Base-by-base conservation (phyloP, 1,284 basidiomycete species). In the Inonotus obliquus region DNA sequence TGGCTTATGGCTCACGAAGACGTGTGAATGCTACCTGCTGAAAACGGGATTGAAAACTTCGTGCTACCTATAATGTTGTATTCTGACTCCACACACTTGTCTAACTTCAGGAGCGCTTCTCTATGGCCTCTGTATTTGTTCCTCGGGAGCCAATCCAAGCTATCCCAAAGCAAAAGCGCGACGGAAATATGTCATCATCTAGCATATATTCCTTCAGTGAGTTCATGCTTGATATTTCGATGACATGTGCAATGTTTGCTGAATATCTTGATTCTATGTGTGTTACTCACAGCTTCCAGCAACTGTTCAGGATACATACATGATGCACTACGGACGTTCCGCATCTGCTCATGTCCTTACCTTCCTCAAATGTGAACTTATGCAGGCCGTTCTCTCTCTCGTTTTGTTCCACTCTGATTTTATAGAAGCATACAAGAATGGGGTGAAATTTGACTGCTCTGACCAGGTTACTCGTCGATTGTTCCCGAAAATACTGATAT, bases 51-150 rank as follows among this genome's bases (percentile, higher is more conserved):
- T 1, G 67, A 69, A 25, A 63, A 68, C 2, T 65, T 76, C 9
- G 67, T 66, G 0, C 64, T 63, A 0, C 53, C 77, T 1, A 73
- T 75, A 69, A 72, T 75, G 69, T 41, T 76, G 7, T 75, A 69
- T 65, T 77, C 75, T 0, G 75, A 77, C 61, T 65, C 69, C 1
- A 76, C 72, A 1, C 74, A 73, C 32, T 67, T 75, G 7, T 65
- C 75, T 13, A 65, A 65, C 21, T 76, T 76, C 64, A 72, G 73
- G 0, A 67, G 21, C 14, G 69, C 70, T 1, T 68, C 68, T 13
- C 63, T 74, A 0, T 76, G 72, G 72, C 75, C 73, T 0, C 51
- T 73, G 1, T 75, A 73, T 10, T 19, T 72, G 68, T 68, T 63
- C 19, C 62, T 71, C 45, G 71, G 69, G 11, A 72, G 72, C 38